Conservation (phyloP, 192 early-diverging fungal genomes). For the Podila clonocystis region DNA sequence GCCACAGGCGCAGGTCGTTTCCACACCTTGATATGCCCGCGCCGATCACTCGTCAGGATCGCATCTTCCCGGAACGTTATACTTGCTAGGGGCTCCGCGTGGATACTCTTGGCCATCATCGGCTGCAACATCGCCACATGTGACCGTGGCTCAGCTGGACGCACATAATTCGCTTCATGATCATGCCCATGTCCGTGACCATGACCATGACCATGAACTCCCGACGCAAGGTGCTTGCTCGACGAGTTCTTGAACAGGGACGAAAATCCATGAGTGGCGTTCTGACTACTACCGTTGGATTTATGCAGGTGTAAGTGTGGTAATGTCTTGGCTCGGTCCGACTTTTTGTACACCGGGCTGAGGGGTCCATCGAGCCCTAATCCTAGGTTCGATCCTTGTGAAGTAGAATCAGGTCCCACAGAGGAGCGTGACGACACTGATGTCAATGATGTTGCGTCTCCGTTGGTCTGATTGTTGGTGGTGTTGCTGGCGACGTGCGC, state of each 20-base stretch:
- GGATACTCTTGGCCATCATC: constrained; percentile 70
- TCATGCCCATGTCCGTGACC: constrained; percentile 6
- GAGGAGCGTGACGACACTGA: neutral
- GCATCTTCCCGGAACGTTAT: constrained; percentile 76
- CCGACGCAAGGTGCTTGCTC: no score
- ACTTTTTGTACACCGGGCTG: constrained; percentile 24
- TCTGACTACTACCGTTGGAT: neutral
- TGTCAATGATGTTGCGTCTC: neutral
- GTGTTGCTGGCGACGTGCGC: no score
- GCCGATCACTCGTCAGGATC: constrained; percentile 77
- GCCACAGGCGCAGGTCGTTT: constrained; percentile 59
- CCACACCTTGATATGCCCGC: constrained; percentile 82
- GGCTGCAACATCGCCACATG: constrained; percentile 79
- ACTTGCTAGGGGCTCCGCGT: constrained; percentile 67
- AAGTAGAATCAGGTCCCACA: neutral
- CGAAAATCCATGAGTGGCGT: neutral
- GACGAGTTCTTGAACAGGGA: neutral
- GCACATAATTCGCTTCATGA: constrained; percentile 5
- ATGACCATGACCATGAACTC: neutral
- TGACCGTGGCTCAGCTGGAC: constrained; percentile 48
- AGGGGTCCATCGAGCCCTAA: constrained; percentile 11
- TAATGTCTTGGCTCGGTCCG: constrained; percentile 14
- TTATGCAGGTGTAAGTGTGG: constrained; percentile 22
- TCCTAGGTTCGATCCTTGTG: neutral
- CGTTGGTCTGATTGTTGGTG: no score